Evolutionary conservation across 1,284 basidiomycete genomes (phyloP), one percentile per base, ranked within the genome.

Genomic region (Trichosporon faecale): DNA sequence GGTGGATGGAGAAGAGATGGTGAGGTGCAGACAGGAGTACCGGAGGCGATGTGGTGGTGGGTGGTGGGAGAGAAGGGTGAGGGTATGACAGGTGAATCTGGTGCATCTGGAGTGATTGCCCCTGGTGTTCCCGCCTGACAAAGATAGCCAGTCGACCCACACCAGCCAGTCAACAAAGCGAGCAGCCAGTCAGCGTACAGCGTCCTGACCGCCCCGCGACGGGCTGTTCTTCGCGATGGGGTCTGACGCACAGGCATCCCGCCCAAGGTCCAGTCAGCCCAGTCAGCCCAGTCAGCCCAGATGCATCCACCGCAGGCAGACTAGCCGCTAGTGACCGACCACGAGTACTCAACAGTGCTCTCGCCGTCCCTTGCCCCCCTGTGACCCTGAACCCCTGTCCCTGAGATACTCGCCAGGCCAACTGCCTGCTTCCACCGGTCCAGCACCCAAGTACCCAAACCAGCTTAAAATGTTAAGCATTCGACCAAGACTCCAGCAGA

Each of bases 121-220:
- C 57, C 57, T 61, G 57, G 57, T 23, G 57, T 61, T 61, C 57
- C 57, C 57, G 57, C 57, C 57, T 61, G 27, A 31, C 27, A 61
- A 61, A 61, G 57, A 61, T 31, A n/a, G 27, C 29, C 57, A 31
- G 14, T 52, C 49, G 49, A 25, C 49, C 49, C n/a, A 25, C 49
- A 18, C 16, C 49, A 6, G n/a, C 49, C 49, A 21, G 23, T 52
- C 49, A 52, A 52, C 49, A 21, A 21, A 21, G 49, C 49, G 49
- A 52, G 49, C 21, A 23, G 49, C 49, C 49, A 52, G 49, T 44
- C 49, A 52, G 18, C n/a, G 8, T 52, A 7, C 8, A 52, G 18
- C 49, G 21, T 21, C 23, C 18, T 25, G 49, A 52, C 18, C 49
- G 18, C 16, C 49, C 49, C 49, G 49, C 49, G 49, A 52, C 49